Base-by-base conservation (phyloP, 768 basidiomycete genomes). In the Crassisporium funariophilum region DNA sequence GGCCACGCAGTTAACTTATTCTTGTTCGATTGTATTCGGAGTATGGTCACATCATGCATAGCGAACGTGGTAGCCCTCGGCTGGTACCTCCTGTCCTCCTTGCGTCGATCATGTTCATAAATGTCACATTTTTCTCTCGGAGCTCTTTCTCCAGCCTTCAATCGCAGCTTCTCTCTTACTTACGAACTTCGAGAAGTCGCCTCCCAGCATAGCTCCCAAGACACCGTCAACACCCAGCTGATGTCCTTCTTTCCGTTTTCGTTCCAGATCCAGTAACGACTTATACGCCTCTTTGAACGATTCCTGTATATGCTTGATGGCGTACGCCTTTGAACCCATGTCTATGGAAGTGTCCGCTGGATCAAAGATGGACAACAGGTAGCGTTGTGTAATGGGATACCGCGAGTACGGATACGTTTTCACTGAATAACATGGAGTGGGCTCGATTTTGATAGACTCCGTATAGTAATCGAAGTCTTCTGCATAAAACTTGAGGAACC, bases 281-380 rank as follows among this genome's bases (percentile, higher is more conserved):
- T 16, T 6, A 37, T 60, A 60, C 0, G 57, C 59, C 2, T 58
- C 50, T 25, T 47, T 42, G 47, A 64, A 62, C 2, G 57, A 52
- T 7, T 34, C 59, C 19, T 50, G 46, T 7, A 62, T 43, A 35
- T 64, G 60, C 38, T 59, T 64, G 27, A 64, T 59, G 4, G 53
- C 60, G 34, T 64, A 64, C 1, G 57, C 60, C 21, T 62, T 61
- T 5, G 29, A 16, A 4, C 63, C 63, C 56, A 62, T 56, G 34
- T 62, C 58, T 12, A 56, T 47, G 6, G 25, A 29, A 13, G 41
- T 7, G 37, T 62, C 44, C 4, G 59, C 59, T 5, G 63, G 60
- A 37, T 62, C 63, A 23, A 44, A 50, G 13, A 64, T 59, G 6
- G 54, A 54, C 9, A 64, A 54, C 6, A 60, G 41, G 44, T 56